Evolutionary conservation across 345 rosid species (phyloP).

Genomic region (Populus davidiana): DNA sequence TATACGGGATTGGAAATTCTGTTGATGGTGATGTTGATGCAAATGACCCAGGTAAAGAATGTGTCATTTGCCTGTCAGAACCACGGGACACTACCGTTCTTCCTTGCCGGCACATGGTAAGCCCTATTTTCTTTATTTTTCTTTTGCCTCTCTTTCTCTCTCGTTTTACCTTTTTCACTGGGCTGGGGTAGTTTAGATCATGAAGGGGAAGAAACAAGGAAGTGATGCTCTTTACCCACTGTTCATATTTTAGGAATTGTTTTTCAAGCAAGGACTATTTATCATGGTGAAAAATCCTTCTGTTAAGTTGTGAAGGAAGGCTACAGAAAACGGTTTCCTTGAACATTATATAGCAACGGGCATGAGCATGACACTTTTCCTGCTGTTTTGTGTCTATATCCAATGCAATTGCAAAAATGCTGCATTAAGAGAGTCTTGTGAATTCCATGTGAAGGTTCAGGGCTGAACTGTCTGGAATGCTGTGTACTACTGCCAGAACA

Average conservation of each 20-base stretch:
- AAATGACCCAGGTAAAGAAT: conserved; percentile 86
- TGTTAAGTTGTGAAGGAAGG: neutral
- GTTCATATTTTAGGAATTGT: neutral
- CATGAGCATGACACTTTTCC: neutral
- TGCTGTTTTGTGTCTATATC: neutral
- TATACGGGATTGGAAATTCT: conserved; percentile 88
- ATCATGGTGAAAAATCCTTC: neutral
- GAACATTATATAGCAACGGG: neutral
- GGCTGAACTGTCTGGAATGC: neutral
- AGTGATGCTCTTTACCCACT: neutral
- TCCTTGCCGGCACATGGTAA: conserved; percentile 99
- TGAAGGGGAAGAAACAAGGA: neutral
- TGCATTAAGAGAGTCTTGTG: neutral
- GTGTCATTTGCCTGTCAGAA: conserved; percentile 94
- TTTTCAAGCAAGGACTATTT: neutral
- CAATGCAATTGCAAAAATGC: neutral
- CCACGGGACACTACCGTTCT: conserved; percentile 89
- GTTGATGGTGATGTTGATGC: conserved; percentile 75
- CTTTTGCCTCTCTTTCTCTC: neutral
- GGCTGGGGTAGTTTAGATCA: too few relatives aligned
- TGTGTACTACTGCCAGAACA: neutral
- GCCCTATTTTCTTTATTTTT: conserved; percentile 8
- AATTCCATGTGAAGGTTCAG: neutral
- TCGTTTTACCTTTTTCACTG: too few relatives aligned
- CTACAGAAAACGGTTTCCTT: neutral